These are phyloP conservation scores for Tolypocladium ophioglossoides DNA, from an alignment of 2,329 filamentous ascomycete species.

Conservation along the genomic window DNA sequence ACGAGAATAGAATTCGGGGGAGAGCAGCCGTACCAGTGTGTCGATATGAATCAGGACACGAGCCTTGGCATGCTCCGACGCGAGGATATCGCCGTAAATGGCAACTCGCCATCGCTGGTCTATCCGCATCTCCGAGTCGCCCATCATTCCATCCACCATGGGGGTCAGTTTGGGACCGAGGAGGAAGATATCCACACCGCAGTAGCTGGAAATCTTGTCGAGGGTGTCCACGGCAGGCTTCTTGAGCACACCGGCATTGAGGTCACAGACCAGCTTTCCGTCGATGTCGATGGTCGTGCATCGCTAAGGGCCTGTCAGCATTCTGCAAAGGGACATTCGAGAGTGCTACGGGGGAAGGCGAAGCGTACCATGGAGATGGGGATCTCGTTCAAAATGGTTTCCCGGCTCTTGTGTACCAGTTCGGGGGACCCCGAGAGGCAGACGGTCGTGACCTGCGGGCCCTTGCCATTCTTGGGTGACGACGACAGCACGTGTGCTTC, in stretches of 20 bases:
- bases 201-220: conserved; percentile 76
- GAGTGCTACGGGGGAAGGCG: background rate
- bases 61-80: conserved; percentile 93
- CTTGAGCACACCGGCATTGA: conserved; percentile 55
- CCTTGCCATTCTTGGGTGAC: conserved; percentile 61
- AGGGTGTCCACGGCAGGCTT: conserved; percentile 72
- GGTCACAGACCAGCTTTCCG: conserved; percentile 77
- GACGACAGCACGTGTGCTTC: conserved; percentile 78
- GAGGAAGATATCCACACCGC: conserved; percentile 93
- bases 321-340: background rate
- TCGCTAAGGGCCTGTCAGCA: conserved; percentile 34
- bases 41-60: conserved; percentile 95
- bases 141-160: conserved; percentile 63
- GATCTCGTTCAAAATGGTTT: conserved; percentile 82
- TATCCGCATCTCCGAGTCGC: conserved; percentile 70
- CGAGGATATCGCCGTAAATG: conserved; percentile 92
- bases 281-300: conserved; percentile 92
- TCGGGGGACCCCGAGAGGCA: conserved; percentile 84
- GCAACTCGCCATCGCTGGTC: conserved; percentile 87
- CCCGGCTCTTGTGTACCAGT: conserved; percentile 78
- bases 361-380: conserved; percentile 78
- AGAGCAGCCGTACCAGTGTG: conserved; percentile 53
- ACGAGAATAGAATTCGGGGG: background rate
- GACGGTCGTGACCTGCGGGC: conserved; percentile 70
- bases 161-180: conserved; percentile 81